A percentile compares a stretch with the other conserved stretches of the same genome.
These are phyloP conservation scores for Cyamopsis tetragonoloba DNA, from an alignment of 306 rosid species.

Conservation along the genomic window DNA sequence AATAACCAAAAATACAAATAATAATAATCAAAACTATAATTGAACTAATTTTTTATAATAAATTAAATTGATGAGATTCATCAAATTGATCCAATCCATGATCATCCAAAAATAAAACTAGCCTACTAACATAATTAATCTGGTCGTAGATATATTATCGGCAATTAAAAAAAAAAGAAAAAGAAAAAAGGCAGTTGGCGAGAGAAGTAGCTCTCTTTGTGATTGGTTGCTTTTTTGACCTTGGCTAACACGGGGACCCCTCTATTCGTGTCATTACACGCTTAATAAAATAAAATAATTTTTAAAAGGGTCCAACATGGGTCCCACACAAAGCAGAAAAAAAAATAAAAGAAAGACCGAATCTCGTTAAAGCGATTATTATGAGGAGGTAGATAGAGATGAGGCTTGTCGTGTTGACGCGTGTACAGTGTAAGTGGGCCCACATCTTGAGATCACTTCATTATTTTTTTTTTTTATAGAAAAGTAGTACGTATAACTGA, in stretches of 20 bases:
- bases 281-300: not conserved
- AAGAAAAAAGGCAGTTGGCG: conserved; percentile 64
- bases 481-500: not conserved
- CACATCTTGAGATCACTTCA: not conserved
- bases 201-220: conserved; percentile 40
- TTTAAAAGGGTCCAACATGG: not conserved
- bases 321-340: conserved; percentile 13
- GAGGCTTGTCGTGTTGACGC: conserved; percentile 19
- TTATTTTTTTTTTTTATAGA: no score
- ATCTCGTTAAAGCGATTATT: conserved; percentile 30
- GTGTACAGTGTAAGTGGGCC: conserved; percentile 23
- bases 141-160: conserved; percentile 21
- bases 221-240: conserved; percentile 83
- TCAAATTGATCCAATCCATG: no score
- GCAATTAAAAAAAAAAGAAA: conserved; percentile 57
- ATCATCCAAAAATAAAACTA: no score
- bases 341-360: conserved; percentile 20
- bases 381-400: conserved; percentile 19
- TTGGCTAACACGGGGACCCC: conserved; percentile 53
- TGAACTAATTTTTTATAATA: no score
- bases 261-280: conserved; percentile 21
- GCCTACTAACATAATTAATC: no score
- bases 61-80: no score
- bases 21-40: no score
- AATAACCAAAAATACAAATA: no score